Conservation (phyloP, 495 filamentous ascomycete genomes). For the Penicillium pulvis region DNA sequence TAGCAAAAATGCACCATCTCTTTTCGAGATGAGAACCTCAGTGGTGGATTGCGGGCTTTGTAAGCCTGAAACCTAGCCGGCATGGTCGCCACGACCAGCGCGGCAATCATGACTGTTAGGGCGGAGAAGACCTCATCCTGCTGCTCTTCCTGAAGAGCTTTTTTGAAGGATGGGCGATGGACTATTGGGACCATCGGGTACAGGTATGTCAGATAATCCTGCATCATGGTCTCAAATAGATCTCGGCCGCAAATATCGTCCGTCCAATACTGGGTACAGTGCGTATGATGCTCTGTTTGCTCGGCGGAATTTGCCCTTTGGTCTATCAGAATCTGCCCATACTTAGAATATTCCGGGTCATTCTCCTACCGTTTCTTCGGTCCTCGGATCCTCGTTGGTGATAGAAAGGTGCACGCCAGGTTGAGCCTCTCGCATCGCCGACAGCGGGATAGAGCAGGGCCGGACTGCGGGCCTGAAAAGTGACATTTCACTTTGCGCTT, state of each 20-base stretch:
- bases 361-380: slow-evolving; percentile 22
- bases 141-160: slow-evolving; percentile 6
- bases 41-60: slow-evolving; percentile 8
- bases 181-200: slow-evolving; percentile 29
- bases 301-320: neutral
- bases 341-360: neutral
- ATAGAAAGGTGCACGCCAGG: slow-evolving; percentile 24
- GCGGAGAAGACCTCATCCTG: slow-evolving; percentile 21
- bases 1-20: slow-evolving; percentile 26
- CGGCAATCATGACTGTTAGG: slow-evolving; percentile 20
- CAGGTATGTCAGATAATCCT: slow-evolving; percentile 25
- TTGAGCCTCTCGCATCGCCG: slow-evolving; percentile 21
- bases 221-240: slow-evolving; percentile 22
- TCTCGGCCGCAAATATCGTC: slow-evolving; percentile 22
- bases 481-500: slow-evolving; percentile 27
- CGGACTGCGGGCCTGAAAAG: neutral
- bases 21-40: slow-evolving; percentile 21
- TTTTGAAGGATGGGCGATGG: slow-evolving; percentile 25
- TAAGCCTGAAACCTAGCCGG: slow-evolving; percentile 20
- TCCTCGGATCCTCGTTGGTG: slow-evolving; percentile 20
- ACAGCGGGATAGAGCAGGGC: slow-evolving; percentile 4
- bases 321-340: neutral
- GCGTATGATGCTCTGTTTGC: neutral
- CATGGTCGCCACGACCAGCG: slow-evolving; percentile 27
- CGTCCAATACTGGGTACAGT: slow-evolving; percentile 8